Base-by-base conservation (phyloP, 2,329 filamentous ascomycete genomes). In the Allantophomopsis lycopodina region DNA sequence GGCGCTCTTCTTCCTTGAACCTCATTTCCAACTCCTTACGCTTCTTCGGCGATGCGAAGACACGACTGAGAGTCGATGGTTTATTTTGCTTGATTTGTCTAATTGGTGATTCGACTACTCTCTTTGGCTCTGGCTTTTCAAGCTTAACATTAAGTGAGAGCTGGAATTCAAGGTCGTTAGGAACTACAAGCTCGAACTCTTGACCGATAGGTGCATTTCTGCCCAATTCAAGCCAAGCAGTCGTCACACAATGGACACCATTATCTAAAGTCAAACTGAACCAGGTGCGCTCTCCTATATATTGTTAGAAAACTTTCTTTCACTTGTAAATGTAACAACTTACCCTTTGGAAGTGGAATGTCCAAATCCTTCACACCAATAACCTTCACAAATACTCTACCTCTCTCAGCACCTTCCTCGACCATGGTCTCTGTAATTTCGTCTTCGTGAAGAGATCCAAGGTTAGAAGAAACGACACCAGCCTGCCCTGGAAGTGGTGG, bases 211-310 rank as follows among this genome's bases (percentile, higher is more conserved):
- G 87, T 2, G 91, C 89, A 43, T 83, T 89, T 50, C 83, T 83
- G 15, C 86, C 87, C 43, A 98, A 69, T 59, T 98, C 91, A 7
- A 96, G 69, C 84, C 87, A 95, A 1, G 87, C 81, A 3, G 91
- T 98, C 0, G 91, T 98, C 13, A 98, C 91, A 53, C 91, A 98
- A 58, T 98, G 91, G 1, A 98, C 76, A 18, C 91, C 91, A 48
- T 98, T 98, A 60, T 98, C 91, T n/a, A 98, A 72, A 0, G 91
- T 98, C 10, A 98, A 72, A 51, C 89, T 88, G 64, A 98, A 98
- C 73, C 85, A 91, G 2, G 85, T 85, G 40, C 85, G 79, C 61
- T 96, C 88, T 53, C 83, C 85, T 91, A 35, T 11, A 35, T 28
- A 2, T 14, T 8, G 32, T 14, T 12, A 16, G 35, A 37, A 23